Evolutionary conservation across 352 stramenopile genomes (phyloP).

Genomic region (Pythium dissotocum): DNA sequence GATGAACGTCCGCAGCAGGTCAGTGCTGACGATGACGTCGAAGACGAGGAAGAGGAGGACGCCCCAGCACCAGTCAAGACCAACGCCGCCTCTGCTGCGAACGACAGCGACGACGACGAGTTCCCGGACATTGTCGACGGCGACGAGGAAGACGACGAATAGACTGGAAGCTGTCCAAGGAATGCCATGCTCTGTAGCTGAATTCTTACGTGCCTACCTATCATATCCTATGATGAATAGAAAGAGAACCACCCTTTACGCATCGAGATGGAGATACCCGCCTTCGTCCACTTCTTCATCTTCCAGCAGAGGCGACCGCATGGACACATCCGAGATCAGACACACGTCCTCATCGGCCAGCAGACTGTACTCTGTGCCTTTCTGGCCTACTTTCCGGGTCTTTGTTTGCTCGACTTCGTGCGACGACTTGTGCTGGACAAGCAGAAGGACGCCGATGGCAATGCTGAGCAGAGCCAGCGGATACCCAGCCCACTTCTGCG

Average conservation of each 20-base stretch:
- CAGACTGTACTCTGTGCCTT: conserved; percentile 36
- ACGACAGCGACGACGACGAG: conserved; percentile 62
- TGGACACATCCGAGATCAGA: conserved; percentile 61
- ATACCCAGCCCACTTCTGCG: conserved; percentile 68
- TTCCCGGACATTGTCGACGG: conserved; percentile 85
- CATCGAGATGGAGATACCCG: conserved; percentile 55
- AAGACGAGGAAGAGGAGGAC: conserved; percentile 27
- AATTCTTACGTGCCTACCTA: not conserved
- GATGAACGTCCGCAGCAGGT: conserved; percentile 29
- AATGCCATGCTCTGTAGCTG: not conserved
- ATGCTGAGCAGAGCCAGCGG: conserved; percentile 73
- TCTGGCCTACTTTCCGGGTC: not conserved
- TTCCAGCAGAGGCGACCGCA: conserved; percentile 58
- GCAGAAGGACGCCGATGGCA: conserved; percentile 56
- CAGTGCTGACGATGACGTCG: conserved; percentile 20
- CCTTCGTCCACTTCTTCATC: conserved; percentile 42
- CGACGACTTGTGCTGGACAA: conserved; percentile 66
- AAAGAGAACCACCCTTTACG: conserved; percentile 10
- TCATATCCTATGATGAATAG: conserved; percentile 1
- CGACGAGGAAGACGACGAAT: conserved; percentile 54
- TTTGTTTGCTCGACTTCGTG: not conserved
- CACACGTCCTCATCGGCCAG: conserved; percentile 58
- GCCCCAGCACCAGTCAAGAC: conserved; percentile 5
- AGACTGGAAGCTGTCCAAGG: conserved; percentile 8
- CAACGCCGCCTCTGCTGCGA: not conserved